Evolutionary conservation across 768 basidiomycete species (phyloP), one percentile per base, ranked within the genome.

Genomic region (Auricularia cornea): DNA sequence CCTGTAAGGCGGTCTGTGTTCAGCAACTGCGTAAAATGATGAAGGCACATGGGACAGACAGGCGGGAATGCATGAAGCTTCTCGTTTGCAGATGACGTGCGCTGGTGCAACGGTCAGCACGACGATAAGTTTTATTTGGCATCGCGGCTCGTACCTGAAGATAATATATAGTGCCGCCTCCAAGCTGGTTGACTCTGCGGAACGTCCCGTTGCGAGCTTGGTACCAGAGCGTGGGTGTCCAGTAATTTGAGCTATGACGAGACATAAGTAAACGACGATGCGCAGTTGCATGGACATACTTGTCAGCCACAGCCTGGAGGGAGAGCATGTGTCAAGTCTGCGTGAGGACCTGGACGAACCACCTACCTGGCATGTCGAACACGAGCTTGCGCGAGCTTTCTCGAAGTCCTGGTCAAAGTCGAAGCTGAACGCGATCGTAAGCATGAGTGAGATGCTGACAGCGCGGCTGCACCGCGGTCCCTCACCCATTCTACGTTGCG

Each of bases 131-230:
- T n/a, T n/a, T n/a, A n/a, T n/a, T n/a, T n/a, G n/a, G n/a, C n/a
- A n/a, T n/a, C n/a, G n/a, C n/a, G n/a, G n/a, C n/a, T n/a, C n/a
- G n/a, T n/a, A 30, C 54, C 44, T 63, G 62, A 33, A 63, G 62
- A 30, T 63, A 63, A 23, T 63, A 63, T 29, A 63, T 52, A 5
- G 57, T 59, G 35, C 29, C 51, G 28, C 62, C 62, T 3, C 62
- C 62, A n/a, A 59, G 35, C 52, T 63, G 62, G n/a, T 63, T 51
- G 32, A 63, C 56, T 11, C 62, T 41, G 35, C 33, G 54, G 35
- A 63, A 59, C n/a, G 54, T 35, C 35, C 62, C 62, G 38, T 63
- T 59, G 26, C 57, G 62, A n/a, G 62, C 62, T n/a, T 63, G 62
- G 30, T 35, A 63, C 56, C 56, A 63, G 14, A 63, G 56, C 14